These are phyloP conservation scores for Elaeis oleifera DNA, from an alignment of 202 grass and related monocot species.

Conservation along the genomic window DNA sequence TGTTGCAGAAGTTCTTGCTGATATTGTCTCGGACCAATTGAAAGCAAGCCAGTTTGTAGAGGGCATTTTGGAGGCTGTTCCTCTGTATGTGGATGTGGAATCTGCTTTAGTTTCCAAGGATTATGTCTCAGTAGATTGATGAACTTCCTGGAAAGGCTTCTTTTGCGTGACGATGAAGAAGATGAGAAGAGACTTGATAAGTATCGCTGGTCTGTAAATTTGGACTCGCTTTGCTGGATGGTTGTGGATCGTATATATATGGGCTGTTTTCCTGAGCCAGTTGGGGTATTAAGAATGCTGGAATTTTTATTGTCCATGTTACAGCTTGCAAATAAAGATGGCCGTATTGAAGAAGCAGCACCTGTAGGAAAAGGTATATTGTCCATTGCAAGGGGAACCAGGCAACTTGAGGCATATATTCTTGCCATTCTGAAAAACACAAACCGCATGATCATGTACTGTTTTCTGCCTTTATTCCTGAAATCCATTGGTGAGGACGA, in stretches of 20 bases:
- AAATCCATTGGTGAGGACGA: slow-evolving; percentile 88
- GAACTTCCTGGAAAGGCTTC: slow-evolving; percentile 94
- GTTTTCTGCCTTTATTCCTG: slow-evolving; percentile 85
- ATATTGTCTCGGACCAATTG: slow-evolving; percentile 75
- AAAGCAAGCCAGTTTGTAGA: slow-evolving; percentile 87
- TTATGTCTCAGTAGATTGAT: slow-evolving; percentile 96
- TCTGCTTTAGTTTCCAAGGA: slow-evolving; percentile 84
- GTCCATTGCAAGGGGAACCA: slow-evolving; percentile 80
- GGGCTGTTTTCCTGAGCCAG: slow-evolving; percentile 81
- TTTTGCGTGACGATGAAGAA: slow-evolving; percentile 92
- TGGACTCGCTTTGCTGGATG: slow-evolving; percentile 94
- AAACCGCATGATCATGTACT: slow-evolving; percentile 96
- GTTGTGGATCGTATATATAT: slow-evolving; percentile 94
- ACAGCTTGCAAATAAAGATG: slow-evolving; percentile 95
- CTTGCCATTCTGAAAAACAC: slow-evolving; percentile 97
- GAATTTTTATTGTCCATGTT: slow-evolving; percentile 98
- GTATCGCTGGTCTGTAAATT: slow-evolving; percentile 81
- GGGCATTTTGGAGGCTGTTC: slow-evolving; percentile 70
- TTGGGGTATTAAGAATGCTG: slow-evolving; percentile 67
- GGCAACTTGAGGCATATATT: slow-evolving; percentile 88
- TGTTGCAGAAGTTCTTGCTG: slow-evolving; percentile 89
- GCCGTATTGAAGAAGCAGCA: slow-evolving; percentile 78
- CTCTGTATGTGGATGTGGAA: slow-evolving; percentile 84
- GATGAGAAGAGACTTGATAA: slow-evolving; percentile 90
- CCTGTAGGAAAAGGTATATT: slow-evolving; percentile 91